Percentiles rank a stretch among this genome's conserved stretches.
phyloP scores from a whole-genome alignment of 495 filamentous ascomycete species.

The Saxophila tyrrhenica region DNA sequence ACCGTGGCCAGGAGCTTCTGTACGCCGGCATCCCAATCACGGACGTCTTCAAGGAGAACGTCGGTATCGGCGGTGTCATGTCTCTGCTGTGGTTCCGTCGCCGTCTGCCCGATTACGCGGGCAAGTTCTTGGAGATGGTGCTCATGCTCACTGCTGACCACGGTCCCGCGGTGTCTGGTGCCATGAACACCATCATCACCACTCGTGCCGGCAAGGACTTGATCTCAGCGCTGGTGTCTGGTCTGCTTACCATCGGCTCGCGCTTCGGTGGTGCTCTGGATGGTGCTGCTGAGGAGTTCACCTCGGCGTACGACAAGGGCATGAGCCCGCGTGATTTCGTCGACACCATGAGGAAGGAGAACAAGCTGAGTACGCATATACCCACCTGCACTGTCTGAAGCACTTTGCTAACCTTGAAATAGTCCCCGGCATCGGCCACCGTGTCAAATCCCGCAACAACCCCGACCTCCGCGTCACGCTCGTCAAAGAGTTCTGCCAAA shows the following conservation, averaged over 20 bases:
- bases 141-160: slow-evolving; percentile 99
- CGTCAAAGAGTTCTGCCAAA: slow-evolving; percentile 95
- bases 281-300: slow-evolving; percentile 96
- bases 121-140: slow-evolving; percentile 99
- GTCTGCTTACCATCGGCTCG: slow-evolving; percentile 96
- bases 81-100: slow-evolving; percentile 99
- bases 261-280: slow-evolving; percentile 97
- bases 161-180: slow-evolving; percentile 96
- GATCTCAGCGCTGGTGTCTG: slow-evolving; percentile 84
- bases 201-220: slow-evolving; percentile 98
- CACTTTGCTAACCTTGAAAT: no score
- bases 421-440: slow-evolving; percentile 96
- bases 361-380: slow-evolving; percentile 75
- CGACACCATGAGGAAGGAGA: slow-evolving; percentile 96
- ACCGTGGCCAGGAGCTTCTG: slow-evolving; percentile 97
- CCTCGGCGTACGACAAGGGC: slow-evolving; percentile 94
- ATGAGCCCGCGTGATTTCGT: slow-evolving; percentile 98
- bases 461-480: slow-evolving; percentile 98
- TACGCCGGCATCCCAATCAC: slow-evolving; percentile 99
- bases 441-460: slow-evolving; percentile 99
- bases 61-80: slow-evolving; percentile 99
- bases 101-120: slow-evolving; percentile 87
- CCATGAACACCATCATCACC: slow-evolving; percentile 99
- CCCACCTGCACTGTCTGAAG: no score
- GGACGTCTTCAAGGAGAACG: slow-evolving; percentile 97